phyloP scores from a whole-genome alignment of 805 yeast genomes.

The Metschnikowia chrysomelidarum region DNA sequence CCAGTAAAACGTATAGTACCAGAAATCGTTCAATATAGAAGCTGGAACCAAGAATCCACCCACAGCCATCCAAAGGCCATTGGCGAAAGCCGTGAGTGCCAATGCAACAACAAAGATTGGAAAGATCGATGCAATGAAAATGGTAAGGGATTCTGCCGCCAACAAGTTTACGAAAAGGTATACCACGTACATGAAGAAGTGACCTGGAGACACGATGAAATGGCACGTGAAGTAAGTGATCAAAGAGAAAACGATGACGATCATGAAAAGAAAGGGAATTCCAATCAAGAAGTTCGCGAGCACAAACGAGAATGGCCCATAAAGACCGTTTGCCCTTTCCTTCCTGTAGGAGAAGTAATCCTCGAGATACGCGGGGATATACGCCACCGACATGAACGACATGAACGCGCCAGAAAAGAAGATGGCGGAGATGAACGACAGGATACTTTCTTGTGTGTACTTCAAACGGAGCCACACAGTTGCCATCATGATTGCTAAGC shows the following conservation, averaged over 20 bases:
- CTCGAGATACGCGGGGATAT: conserved; percentile 39
- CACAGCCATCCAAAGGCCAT: conserved; percentile 45
- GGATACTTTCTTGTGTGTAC: conserved; percentile 22
- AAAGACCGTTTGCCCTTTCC: conserved; percentile 36
- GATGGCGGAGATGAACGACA: conserved; percentile 31
- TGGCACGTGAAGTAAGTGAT: conserved; percentile 35
- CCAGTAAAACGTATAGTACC: conserved; percentile 44
- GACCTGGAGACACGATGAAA: conserved; percentile 27
- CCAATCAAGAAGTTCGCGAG: conserved; percentile 36
- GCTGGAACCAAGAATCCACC: conserved; percentile 39
- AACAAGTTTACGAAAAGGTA: conserved; percentile 39
- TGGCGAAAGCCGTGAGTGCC: conserved; percentile 40
- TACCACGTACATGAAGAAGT: conserved; percentile 34
- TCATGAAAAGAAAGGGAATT: conserved; percentile 34
- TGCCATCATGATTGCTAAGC: conserved; percentile 42
- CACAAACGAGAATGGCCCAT: conserved; percentile 36
- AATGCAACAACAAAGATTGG: conserved; percentile 39
- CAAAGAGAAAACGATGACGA: conserved; percentile 30
- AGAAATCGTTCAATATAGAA: conserved; percentile 33
- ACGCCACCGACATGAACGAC: conserved; percentile 45
- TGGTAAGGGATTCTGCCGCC: conserved; percentile 42
- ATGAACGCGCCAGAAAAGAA: conserved; percentile 45
- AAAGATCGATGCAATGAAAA: conserved; percentile 30
- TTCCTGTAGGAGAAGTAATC: conserved; percentile 29
- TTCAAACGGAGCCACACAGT: conserved; percentile 35